phyloP scores from a whole-genome alignment of 1,284 basidiomycete genomes.

The Tremellales sp. region DNA sequence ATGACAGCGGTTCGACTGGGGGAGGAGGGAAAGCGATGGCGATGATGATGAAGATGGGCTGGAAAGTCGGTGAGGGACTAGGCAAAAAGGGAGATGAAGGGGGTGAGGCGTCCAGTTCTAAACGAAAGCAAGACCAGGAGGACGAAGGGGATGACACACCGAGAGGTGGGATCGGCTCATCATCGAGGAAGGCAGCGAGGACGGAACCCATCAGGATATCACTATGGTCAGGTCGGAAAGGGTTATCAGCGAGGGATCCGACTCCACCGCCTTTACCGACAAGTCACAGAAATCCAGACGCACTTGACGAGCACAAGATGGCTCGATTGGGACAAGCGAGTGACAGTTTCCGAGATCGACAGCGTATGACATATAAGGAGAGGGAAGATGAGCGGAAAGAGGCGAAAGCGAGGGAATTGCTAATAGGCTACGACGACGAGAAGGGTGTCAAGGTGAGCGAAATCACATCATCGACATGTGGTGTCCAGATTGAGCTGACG shows the following conservation, averaged over 20 bases:
- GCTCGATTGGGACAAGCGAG: constrained; percentile 29
- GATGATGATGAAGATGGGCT: constrained; percentile 50
- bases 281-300: constrained; percentile 21
- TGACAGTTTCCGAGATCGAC: constrained; percentile 35
- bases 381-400: constrained; percentile 36
- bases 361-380: constrained; percentile 27
- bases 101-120: background rate
- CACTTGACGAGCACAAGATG: constrained; percentile 24
- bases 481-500: background rate
- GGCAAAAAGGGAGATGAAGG: constrained; percentile 26
- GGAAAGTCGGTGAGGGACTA: constrained; percentile 45
- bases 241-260: constrained; percentile 32
- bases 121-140: constrained; percentile 8
- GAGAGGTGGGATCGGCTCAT: constrained; percentile 18
- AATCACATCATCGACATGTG: background rate
- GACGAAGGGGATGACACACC: constrained; percentile 10
- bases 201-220: constrained; percentile 45
- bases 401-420: constrained; percentile 31
- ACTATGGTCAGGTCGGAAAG: constrained; percentile 43
- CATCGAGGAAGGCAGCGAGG: constrained; percentile 1
- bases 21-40: constrained; percentile 40
- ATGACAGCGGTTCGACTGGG: background rate
- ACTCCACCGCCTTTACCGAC: constrained; percentile 34
- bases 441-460: constrained; percentile 51
- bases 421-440: constrained; percentile 33